Base-by-base conservation (phyloP, 2,329 filamentous ascomycete species). In the Trichoderma koningii region DNA sequence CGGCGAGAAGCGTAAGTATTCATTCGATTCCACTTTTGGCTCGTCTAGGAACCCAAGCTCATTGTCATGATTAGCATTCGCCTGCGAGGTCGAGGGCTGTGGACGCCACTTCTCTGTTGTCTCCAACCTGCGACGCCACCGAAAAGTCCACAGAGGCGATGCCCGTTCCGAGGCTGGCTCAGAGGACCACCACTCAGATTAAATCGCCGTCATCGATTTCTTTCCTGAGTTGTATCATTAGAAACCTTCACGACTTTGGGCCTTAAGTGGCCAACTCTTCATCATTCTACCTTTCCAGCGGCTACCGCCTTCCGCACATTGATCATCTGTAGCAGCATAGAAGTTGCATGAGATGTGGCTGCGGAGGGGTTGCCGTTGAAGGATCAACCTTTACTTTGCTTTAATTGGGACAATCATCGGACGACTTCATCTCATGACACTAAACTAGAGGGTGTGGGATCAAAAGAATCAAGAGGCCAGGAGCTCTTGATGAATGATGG, bases 101-200 rank as follows among this genome's bases (percentile, higher is more conserved):
- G 94, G 94, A 45, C 89, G 95, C 71, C 92, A 97, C 74, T 98
- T 99, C 78, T 98, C 94, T 0, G 95, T 98, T 28, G 95, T 98
- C 23, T 97, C 93, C 51, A 99, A 99, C 76, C 82, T 98, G 64
- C 89, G 95, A 69, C 86, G 95, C 72, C 95, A 99, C 80, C 90
- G 92, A 75, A 98, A 98, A 80, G 94, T 98, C 55, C 95, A 99
- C 83, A 95, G 77, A 17, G 76, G 89, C 71, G 89, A 92, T 56
- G 78, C 83, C 10, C 83, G 81, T 53, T 88, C 86, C 3, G 86
- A 88, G 69, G 82, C 85, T 28, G 86, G 85, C 30, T 88, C 86
- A 6, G 86, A 88, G 70, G 85, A 87, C 66, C 84, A 86, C 68
- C 82, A 87, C 63, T 88, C 86, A 1, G 85, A 87, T 66, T 86